Evolutionary conservation across 2,329 filamentous ascomycete species (phyloP).

Genomic region (Exophiala lecanii-corni): DNA sequence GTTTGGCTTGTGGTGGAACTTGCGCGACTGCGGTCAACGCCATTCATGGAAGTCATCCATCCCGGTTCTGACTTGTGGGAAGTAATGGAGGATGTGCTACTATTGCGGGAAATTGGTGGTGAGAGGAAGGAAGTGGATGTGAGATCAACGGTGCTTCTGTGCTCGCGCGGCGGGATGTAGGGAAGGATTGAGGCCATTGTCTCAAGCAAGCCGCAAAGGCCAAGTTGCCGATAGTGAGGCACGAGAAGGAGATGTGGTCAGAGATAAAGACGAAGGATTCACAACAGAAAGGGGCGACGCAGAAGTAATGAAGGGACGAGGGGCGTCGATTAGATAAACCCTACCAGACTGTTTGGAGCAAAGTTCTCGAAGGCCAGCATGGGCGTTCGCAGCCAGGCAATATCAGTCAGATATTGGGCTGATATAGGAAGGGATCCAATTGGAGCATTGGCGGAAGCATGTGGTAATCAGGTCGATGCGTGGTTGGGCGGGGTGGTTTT

Average conservation of each 20-base stretch:
- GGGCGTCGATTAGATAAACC: too few relatives aligned
- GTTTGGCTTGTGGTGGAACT: constrained; percentile 2
- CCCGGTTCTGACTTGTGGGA: constrained; percentile 17
- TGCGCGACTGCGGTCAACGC: constrained; percentile 11
- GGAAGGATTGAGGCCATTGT: background rate
- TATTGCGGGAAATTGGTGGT: constrained; percentile 3
- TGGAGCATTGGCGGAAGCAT: background rate
- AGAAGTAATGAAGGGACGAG: background rate
- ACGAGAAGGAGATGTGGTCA: too few relatives aligned
- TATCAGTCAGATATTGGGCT: too few relatives aligned
- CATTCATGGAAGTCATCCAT: constrained; percentile 8
- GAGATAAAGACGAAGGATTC: too few relatives aligned
- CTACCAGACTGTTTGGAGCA: too few relatives aligned
- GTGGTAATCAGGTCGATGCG: background rate
- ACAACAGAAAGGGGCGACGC: too few relatives aligned
- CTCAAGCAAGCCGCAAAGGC: background rate
- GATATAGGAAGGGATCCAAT: too few relatives aligned
- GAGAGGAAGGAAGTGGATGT: background rate
- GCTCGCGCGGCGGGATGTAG: background rate
- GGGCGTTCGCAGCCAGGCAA: too few relatives aligned
- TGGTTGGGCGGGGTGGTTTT: background rate
- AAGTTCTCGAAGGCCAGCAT: too few relatives aligned
- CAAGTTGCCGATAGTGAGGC: too few relatives aligned
- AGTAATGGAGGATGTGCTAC: constrained; percentile 6
- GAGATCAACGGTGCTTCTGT: background rate